phyloP scores from a whole-genome alignment of 2,329 filamentous ascomycete genomes.

The Periconia digitata region DNA sequence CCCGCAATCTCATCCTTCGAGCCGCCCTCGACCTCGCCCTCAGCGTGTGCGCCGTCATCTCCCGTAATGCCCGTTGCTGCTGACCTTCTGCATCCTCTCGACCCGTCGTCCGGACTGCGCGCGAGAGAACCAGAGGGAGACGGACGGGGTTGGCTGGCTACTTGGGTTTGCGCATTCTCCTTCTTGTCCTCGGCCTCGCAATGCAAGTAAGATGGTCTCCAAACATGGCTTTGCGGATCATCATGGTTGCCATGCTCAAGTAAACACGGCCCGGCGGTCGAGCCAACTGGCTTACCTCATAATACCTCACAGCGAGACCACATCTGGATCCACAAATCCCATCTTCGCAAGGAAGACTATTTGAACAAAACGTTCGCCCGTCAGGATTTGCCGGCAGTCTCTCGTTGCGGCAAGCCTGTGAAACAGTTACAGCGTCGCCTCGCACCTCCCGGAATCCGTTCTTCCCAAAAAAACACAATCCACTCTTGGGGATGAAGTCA shows the following conservation, averaged over 20 bases:
- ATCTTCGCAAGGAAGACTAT: slow-evolving; percentile 8
- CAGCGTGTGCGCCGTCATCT: slow-evolving; percentile 8
- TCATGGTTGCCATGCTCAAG: slow-evolving; percentile 1
- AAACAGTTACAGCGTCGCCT: slow-evolving; percentile 31
- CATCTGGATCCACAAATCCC: slow-evolving; percentile 4
- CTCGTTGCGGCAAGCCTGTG: slow-evolving; percentile 20
- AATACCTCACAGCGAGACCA: not conserved
- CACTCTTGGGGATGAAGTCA: slow-evolving; percentile 14
- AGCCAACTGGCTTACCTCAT: slow-evolving; percentile 14
- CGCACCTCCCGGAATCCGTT: slow-evolving; percentile 23
- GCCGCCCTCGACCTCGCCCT: slow-evolving; percentile 8
- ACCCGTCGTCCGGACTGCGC: not conserved
- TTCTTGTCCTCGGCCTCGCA: not conserved
- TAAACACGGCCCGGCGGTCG: slow-evolving; percentile 10
- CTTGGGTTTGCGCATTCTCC: not conserved
- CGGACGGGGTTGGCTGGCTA: no score
- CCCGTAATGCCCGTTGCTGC: not conserved
- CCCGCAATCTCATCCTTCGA: slow-evolving; percentile 17
- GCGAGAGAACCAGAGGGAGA: no score
- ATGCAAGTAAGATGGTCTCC: not conserved
- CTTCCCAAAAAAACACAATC: slow-evolving; percentile 32
- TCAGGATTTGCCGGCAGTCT: slow-evolving; percentile 3
- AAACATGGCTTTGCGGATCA: not conserved
- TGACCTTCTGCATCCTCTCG: not conserved
- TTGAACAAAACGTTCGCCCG: not conserved